Base-by-base conservation (phyloP, 1,139 yeast genomes). In the Meyerozyma sp. region DNA sequence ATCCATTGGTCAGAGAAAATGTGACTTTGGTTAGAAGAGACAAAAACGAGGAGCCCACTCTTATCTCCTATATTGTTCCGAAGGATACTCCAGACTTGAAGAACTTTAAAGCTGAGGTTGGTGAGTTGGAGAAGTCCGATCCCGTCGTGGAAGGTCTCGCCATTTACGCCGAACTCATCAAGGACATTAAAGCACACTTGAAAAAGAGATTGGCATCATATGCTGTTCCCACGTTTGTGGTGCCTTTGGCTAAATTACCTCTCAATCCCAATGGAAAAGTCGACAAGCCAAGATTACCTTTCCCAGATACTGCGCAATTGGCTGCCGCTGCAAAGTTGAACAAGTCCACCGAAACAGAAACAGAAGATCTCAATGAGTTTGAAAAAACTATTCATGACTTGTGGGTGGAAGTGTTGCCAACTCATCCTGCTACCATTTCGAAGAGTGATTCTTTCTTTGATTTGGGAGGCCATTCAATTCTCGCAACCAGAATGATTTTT, bases 181-280 rank as follows among this genome's bases (percentile, higher is more conserved):
- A 84, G 61, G 91, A 89, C 53, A 80, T 94, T 58, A 84, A 86
- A 62, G 75, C 74, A 11, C 85, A 88, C 63, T 77, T 94, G 64
- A 89, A 89, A 67, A 87, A 84, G 57, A 84, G 95, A 67, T 76
- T 94, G 48, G 97, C 98, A 0, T 75, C 88, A 9, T 94, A 94
- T 63, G 96, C 98, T 13, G 85, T 94, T 42, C 98, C 99, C 41
- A 77, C 96, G 1, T 75, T 93, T 37, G 82, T 93, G 57, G 93
- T 94, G 42, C 98, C 97, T 25, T 73, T 94, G 70, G 75, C 76
- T 28, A 83, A 82, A 59, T 70, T 94, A 59, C 98, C 98, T 16
- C 73, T 94, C 65, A 94, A 94, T 65, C 99, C 99, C 46, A 94
- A 94, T 61, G 99, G 99, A 57, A 94, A 94, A 66, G 90, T 94